Percentiles rank a stretch among this genome's conserved stretches.
Conservation (phyloP, 2,329 filamentous ascomycete genomes). For the Apiospora sp. region DNA sequence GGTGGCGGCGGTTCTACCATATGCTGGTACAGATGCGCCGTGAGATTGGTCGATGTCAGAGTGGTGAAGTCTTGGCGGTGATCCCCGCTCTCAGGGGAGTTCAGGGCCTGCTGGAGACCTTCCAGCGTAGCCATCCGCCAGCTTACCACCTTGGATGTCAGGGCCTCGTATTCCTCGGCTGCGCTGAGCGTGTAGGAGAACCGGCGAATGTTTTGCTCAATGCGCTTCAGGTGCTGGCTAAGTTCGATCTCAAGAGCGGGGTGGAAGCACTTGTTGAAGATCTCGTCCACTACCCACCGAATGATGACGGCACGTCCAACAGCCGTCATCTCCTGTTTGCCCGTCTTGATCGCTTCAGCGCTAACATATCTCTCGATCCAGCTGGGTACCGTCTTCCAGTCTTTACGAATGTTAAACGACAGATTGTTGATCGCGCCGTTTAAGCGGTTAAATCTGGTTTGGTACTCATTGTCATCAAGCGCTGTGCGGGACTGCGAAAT, state of each 20-base stretch:
- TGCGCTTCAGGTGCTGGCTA: constrained; percentile 80
- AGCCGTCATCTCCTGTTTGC: constrained; percentile 97
- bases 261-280: constrained; percentile 93
- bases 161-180: constrained; percentile 87
- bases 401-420: constrained; percentile 94
- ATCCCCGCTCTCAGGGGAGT: constrained; percentile 69
- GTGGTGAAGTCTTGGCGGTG: constrained; percentile 75
- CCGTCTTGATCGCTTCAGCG: constrained; percentile 82
- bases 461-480: constrained; percentile 94
- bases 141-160: constrained; percentile 85
- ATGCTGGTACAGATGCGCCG: constrained; percentile 74
- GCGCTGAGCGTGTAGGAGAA: constrained; percentile 77
- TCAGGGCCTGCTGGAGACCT: constrained; percentile 78
- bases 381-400: constrained; percentile 82
- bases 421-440: constrained; percentile 95
- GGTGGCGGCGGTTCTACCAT: constrained; percentile 79
- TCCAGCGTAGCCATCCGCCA: constrained; percentile 96
- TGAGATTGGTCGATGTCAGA: constrained; percentile 72
- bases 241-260: constrained; percentile 81
- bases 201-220: constrained; percentile 86
- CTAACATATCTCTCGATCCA: constrained; percentile 87
- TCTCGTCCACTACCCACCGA: constrained; percentile 87
- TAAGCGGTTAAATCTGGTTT: constrained; percentile 85
- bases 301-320: constrained; percentile 89
- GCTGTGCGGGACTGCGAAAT: constrained; percentile 94